Conservation (phyloP, 106 monocot genomes). For the Posidonia australis region DNA sequence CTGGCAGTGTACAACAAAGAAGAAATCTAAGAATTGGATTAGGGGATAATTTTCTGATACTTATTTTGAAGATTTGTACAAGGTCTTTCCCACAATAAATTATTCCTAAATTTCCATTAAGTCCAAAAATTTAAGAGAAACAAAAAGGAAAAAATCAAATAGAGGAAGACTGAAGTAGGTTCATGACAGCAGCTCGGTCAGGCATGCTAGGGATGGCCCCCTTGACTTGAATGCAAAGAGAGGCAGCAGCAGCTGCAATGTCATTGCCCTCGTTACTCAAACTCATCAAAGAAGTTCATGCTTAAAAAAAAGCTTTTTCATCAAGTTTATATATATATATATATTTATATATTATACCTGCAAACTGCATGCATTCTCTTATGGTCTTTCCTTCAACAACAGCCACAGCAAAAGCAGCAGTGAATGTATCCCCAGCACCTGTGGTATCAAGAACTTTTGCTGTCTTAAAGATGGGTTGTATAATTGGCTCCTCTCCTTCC, state of each 20-base stretch:
- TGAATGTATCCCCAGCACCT: constrained; percentile 93
- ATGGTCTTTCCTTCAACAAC: constrained; percentile 64
- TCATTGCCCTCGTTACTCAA: neutral
- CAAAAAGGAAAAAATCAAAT: neutral
- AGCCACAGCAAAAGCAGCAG: constrained; percentile 90
- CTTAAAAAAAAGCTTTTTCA: neutral
- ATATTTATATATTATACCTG: constrained; percentile 36
- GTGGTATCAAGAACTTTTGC: constrained; percentile 74
- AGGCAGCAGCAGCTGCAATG: constrained; percentile 85
- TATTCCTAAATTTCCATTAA: no score
- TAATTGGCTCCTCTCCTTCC: constrained; percentile 59
- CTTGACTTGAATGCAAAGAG: constrained; percentile 85
- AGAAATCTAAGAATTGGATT: no score
- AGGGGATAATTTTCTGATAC: no score
- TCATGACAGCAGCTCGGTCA: constrained; percentile 39
- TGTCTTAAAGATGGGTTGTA: constrained; percentile 51
- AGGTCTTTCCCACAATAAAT: no score
- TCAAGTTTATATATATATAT: neutral
- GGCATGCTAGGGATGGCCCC: constrained; percentile 97
- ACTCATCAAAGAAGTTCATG: neutral
- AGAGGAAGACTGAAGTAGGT: constrained; percentile 48
- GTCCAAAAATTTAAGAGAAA: no score
- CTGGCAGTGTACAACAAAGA: no score
- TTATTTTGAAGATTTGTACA: no score
- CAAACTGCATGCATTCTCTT: constrained; percentile 72